A percentile compares a stretch with the other conserved stretches of the same genome.
Conservation (phyloP, 2,329 filamentous ascomycete species). For the Nectriaceae sp. region DNA sequence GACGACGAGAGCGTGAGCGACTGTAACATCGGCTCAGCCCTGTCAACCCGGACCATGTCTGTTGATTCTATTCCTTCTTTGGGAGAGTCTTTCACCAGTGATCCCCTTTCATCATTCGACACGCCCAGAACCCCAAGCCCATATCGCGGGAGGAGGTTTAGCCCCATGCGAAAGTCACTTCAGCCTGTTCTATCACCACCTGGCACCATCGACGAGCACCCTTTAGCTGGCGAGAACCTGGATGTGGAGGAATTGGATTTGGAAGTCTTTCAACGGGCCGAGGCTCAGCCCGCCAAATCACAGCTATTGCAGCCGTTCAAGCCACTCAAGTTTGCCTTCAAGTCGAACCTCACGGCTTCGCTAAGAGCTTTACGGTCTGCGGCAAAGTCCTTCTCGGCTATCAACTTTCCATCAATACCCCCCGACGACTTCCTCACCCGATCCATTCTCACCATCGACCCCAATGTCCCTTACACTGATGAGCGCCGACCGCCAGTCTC, state of each 20-base stretch:
- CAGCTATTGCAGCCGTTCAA: constrained; percentile 43
- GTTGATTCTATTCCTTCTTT: constrained; percentile 64
- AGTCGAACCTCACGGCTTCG: constrained; percentile 69
- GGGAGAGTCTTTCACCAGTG: constrained; percentile 54
- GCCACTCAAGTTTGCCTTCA: constrained; percentile 61
- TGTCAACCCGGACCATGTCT: constrained; percentile 59
- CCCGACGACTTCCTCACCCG: constrained; percentile 68
- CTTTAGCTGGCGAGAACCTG: constrained; percentile 39
- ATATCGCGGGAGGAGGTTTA: constrained; percentile 36
- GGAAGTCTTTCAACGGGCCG: constrained; percentile 43
- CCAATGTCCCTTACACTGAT: constrained; percentile 66
- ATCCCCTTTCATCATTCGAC: constrained; percentile 49
- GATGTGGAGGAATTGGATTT: constrained; percentile 49
- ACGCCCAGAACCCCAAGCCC: constrained; percentile 46
- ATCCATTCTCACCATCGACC: constrained; percentile 68
- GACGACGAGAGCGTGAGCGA: constrained; percentile 53
- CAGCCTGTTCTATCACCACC: constrained; percentile 59
- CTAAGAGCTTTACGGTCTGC: constrained; percentile 65
- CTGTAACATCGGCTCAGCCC: constrained; percentile 51
- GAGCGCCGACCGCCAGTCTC: constrained; percentile 64
- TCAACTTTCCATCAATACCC: constrained; percentile 65
- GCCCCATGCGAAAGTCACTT: constrained; percentile 48
- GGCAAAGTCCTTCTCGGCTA: constrained; percentile 62
- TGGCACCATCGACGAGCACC: constrained; percentile 54
- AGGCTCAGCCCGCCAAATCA: constrained; percentile 35